Evolutionary conservation across 1,139 yeast species (phyloP).

Genomic region (Tardiomyces digboiensis): DNA sequence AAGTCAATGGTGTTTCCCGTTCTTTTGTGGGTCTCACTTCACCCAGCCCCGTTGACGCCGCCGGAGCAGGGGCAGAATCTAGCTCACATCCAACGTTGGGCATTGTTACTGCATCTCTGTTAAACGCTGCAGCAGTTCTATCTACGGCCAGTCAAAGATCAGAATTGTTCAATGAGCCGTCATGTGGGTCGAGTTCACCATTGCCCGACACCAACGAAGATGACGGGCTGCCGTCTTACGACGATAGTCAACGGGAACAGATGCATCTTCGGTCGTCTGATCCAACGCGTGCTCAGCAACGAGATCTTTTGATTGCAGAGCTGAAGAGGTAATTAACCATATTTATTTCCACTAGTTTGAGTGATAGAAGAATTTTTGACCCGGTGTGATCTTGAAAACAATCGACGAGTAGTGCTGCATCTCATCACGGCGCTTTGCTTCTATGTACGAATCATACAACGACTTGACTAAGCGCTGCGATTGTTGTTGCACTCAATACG

Average conservation of each 20-base stretch:
- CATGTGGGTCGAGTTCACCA: slow-evolving; percentile 1
- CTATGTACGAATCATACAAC: too few relatives aligned
- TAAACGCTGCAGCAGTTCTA: slow-evolving; percentile 7
- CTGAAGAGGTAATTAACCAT: slow-evolving; percentile 2
- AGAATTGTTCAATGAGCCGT: slow-evolving; percentile 1
- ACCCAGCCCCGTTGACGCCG: too few relatives aligned
- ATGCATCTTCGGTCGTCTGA: background rate
- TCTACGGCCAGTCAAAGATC: slow-evolving; percentile 2
- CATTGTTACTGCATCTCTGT: slow-evolving; percentile 7
- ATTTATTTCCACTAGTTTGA: too few relatives aligned
- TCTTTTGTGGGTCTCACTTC: too few relatives aligned
- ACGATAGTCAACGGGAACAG: slow-evolving; percentile 11
- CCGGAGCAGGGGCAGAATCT: too few relatives aligned
- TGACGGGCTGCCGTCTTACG: slow-evolving; percentile 8
- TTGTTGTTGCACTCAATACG: too few relatives aligned
- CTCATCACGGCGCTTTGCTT: too few relatives aligned
- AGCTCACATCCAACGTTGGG: slow-evolving; percentile 3
- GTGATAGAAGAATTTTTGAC: too few relatives aligned
- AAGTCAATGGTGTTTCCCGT: too few relatives aligned
- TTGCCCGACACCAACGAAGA: slow-evolving; percentile 3
- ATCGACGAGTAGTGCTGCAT: too few relatives aligned
- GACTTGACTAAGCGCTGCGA: too few relatives aligned
- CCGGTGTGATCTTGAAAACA: too few relatives aligned
- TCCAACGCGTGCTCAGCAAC: slow-evolving; percentile 3
- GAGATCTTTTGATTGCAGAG: slow-evolving; percentile 3